A percentile compares a stretch with the other conserved stretches of the same genome.
Evolutionary conservation across 176 grass and related monocot genomes (phyloP).

Genomic region (Aegilops umbellulata): DNA sequence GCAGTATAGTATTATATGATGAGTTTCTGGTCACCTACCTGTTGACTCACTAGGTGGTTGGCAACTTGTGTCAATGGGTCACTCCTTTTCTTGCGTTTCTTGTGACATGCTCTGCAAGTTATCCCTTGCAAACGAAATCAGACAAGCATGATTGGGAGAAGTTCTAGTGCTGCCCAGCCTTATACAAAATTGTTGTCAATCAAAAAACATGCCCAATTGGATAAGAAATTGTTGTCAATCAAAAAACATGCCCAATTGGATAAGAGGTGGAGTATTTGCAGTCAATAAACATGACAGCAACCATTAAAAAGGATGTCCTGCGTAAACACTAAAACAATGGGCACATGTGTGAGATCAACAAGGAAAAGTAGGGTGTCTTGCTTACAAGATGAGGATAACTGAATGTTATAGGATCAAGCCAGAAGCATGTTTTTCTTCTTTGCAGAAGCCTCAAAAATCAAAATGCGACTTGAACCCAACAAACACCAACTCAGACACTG

Average conservation of each 20-base stretch:
- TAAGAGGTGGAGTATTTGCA: not conserved
- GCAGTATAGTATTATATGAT: constrained; percentile 6
- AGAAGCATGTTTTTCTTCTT: not conserved
- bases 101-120: not conserved
- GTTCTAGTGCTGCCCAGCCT: not conserved
- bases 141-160: not conserved
- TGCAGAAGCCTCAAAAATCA: not conserved
- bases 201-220: not conserved
- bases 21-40: constrained; percentile 28
- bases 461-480: not conserved
- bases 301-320: not conserved
- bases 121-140: constrained; percentile 17
- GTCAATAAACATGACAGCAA: not conserved
- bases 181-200: not conserved
- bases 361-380: not conserved
- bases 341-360: not conserved
- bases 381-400: not conserved
- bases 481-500: not conserved
- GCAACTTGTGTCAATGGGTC: not conserved
- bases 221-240: not conserved
- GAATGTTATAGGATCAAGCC: not conserved
- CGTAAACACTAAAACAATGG: not conserved
- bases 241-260: not conserved
- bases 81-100: not conserved
- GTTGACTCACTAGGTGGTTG: constrained; percentile 12